Conservation (phyloP, 2,329 filamentous ascomycete species). For the Xylaria sp. region DNA sequence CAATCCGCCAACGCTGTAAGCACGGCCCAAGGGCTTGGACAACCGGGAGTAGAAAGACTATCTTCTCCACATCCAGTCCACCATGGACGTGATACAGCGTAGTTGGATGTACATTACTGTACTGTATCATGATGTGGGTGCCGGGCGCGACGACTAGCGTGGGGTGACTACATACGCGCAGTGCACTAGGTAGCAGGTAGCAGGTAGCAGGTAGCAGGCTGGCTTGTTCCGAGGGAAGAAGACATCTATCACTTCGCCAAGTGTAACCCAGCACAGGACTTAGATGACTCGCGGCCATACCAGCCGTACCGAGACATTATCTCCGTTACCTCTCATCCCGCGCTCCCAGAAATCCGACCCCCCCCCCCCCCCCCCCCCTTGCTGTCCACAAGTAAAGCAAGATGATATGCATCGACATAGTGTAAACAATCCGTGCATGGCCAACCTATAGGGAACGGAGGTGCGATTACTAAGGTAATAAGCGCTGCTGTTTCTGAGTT, state of each 20-base stretch:
- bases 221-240: background rate
- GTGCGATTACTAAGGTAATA: background rate
- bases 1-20: constrained; percentile 14
- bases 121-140: constrained; percentile 12
- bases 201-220: background rate
- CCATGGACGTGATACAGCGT: constrained; percentile 17
- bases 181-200: background rate
- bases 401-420: constrained; percentile 13
- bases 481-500: background rate
- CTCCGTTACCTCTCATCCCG: background rate
- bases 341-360: background rate
- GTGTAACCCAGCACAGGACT: background rate
- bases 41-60: constrained; percentile 23
- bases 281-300: background rate
- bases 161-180: constrained; percentile 9
- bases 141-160: constrained; percentile 9
- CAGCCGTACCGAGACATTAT: background rate
- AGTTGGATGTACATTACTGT: constrained; percentile 14
- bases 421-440: constrained; percentile 1
- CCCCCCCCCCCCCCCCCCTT: too few species aligned
- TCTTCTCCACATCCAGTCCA: constrained; percentile 23
- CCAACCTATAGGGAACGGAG: background rate
- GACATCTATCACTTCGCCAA: constrained; percentile 7
- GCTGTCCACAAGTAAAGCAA: constrained; percentile 2
- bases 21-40: constrained; percentile 21